Evolutionary conservation across 306 rosid genomes (phyloP).

Genomic region (Cucumis hystrix): DNA sequence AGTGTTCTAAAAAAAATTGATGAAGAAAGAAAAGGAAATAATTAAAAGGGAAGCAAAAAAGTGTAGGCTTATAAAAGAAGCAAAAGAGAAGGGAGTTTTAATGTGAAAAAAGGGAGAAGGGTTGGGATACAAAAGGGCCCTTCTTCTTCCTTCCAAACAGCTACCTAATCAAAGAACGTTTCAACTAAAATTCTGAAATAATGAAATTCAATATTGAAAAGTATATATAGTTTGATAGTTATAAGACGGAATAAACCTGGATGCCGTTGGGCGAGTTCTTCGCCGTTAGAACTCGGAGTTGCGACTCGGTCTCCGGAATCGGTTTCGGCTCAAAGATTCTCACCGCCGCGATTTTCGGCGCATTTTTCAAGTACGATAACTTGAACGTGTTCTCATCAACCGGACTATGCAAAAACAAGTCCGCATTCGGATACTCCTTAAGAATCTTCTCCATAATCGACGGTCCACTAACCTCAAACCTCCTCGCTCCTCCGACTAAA

Average conservation of each 20-base stretch:
- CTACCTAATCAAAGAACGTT: background rate
- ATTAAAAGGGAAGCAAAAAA: background rate
- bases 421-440: constrained; percentile 59
- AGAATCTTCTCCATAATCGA: constrained; percentile 50
- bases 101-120: background rate
- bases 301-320: constrained; percentile 46
- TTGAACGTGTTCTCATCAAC: constrained; percentile 48
- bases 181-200: background rate
- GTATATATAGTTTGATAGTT: background rate
- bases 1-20: too few species aligned
- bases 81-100: background rate
- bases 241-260: constrained; percentile 34
- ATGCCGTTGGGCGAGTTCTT: constrained; percentile 72
- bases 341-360: constrained; percentile 49
- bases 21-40: background rate
- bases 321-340: constrained; percentile 44
- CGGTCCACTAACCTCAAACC: constrained; percentile 90
- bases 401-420: constrained; percentile 67
- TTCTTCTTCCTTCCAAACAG: background rate
- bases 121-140: background rate
- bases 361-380: constrained; percentile 47
- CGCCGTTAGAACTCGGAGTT: constrained; percentile 54
- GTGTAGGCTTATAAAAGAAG: background rate
- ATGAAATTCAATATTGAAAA: too few species aligned
- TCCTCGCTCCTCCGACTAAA: constrained; percentile 88